Base-by-base conservation (phyloP, 805 yeast genomes). In the Starmerella apis region DNA sequence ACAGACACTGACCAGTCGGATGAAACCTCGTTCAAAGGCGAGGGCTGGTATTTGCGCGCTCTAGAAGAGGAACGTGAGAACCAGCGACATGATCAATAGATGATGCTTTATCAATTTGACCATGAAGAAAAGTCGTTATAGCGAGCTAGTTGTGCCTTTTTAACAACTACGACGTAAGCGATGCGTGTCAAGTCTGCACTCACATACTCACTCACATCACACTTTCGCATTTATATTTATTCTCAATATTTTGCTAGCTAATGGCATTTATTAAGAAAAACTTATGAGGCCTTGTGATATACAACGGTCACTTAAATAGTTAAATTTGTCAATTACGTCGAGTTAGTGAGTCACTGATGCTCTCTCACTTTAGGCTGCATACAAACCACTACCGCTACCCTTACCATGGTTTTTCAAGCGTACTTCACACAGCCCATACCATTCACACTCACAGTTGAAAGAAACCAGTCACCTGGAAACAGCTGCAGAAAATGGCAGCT, bases 401-500 rank as follows among this genome's bases (percentile, higher is more conserved):
- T 43, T 19, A 32, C 47, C 47, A 30, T n/a, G 11, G 5, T 22
- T 43, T 33, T 43, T 32, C 39, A 43, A 7, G 28, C 28, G 10
- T 14, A 31, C 20, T 5, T n/a, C 36, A 25, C 45, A 18, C 25
- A 32, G 11, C 22, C 18, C 14, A 10, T 9, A 13, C n/a, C 5
- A 18, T 3, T 4, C 19, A 14, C 10, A 20, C 47, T n/a, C 14
- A 10, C 19, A 27, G 30, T 27, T 18, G 16, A 31, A 4, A 31
- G 35, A 4, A 31, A 31, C 16, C n/a, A 31, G 8, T 10, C 35
- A 31, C 35, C n/a, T 4, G 35, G 35, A 10, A 13, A 31, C 35
- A 31, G n/a, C 35, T 33, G 37, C 22, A 13, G 8, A 41, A 10
- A 30, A 38, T 28, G 49, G 18, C 47, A 5, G 52, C 56, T 14